A percentile compares a stretch with the other conserved stretches of the same genome.
Conservation (phyloP, 2,329 filamentous ascomycete genomes). For the Verticillium isaacii region DNA sequence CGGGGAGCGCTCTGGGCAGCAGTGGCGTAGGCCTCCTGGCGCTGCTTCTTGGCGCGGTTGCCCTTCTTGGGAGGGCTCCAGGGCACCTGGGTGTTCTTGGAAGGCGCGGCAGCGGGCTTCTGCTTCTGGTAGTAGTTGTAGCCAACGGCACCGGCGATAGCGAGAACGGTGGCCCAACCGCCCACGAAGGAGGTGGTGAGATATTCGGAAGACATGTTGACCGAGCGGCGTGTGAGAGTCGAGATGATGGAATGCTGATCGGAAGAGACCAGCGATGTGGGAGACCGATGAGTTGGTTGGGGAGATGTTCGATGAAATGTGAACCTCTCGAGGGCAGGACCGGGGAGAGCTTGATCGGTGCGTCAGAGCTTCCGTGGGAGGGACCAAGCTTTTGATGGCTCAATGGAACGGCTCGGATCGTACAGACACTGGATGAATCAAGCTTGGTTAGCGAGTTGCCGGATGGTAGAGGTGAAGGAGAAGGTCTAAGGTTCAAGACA, state of each 20-base stretch:
- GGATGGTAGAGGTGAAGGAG: background rate
- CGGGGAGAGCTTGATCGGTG: background rate
- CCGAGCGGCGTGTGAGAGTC: slow-evolving; percentile 5
- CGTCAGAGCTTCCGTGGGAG: background rate
- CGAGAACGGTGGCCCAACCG: slow-evolving; percentile 11
- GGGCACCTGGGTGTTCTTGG: slow-evolving; percentile 19
- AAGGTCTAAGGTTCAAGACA: background rate
- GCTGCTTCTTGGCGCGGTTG: slow-evolving; percentile 41
- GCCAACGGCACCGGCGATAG: slow-evolving; percentile 9
- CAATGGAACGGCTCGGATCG: background rate
- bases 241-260: background rate
- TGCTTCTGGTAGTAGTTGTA: slow-evolving; percentile 20
- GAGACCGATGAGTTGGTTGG: background rate
- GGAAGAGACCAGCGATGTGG: background rate
- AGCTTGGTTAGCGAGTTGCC: background rate
- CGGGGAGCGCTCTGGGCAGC: slow-evolving; percentile 25
- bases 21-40: slow-evolving; percentile 34
- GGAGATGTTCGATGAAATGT: background rate
- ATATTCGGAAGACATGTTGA: slow-evolving; percentile 14
- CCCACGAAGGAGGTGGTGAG: slow-evolving; percentile 11
- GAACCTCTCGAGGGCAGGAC: background rate
- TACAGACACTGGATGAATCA: background rate
- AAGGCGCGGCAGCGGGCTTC: slow-evolving; percentile 20
- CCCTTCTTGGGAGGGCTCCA: slow-evolving; percentile 32
- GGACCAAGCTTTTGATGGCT: background rate